Conservation (phyloP, 2,329 filamentous ascomycete species). For the Verticillium alfalfae region DNA sequence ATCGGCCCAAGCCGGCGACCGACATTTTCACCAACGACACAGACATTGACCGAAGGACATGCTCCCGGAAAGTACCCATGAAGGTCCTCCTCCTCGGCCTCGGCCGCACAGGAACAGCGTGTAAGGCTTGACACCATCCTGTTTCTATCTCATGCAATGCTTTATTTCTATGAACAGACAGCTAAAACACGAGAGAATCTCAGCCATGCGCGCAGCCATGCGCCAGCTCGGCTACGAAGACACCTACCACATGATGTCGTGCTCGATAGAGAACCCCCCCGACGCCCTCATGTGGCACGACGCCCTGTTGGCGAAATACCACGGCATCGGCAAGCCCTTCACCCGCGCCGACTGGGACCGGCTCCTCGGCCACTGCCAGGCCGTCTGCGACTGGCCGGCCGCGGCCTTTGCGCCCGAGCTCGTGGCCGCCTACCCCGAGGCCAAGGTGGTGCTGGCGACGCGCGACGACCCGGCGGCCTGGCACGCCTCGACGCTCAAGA, state of each 20-base stretch:
- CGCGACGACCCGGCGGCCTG: slow-evolving; percentile 18
- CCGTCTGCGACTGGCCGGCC: slow-evolving; percentile 30
- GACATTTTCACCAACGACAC: slow-evolving; percentile 62
- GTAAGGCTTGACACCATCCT: slow-evolving; percentile 33
- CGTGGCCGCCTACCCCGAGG: slow-evolving; percentile 33
- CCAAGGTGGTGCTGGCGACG: slow-evolving; percentile 30
- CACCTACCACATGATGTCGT: slow-evolving; percentile 25
- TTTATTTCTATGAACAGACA: too few species aligned
- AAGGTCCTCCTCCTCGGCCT: slow-evolving; percentile 65
- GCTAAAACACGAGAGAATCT: not conserved
- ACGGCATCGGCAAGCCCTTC: slow-evolving; percentile 7
- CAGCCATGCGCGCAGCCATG: slow-evolving; percentile 26
- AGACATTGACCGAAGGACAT: slow-evolving; percentile 61
- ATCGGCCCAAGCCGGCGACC: slow-evolving; percentile 37
- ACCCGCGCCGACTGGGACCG: slow-evolving; percentile 12
- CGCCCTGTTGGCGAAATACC: slow-evolving; percentile 14
- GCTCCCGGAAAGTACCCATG: slow-evolving; percentile 64
- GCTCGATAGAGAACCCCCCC: not conserved
- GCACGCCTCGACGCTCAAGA: slow-evolving; percentile 10
- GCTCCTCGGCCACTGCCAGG: slow-evolving; percentile 16
- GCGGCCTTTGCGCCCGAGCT: slow-evolving; percentile 29
- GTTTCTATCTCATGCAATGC: not conserved
- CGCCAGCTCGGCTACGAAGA: slow-evolving; percentile 27
- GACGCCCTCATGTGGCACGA: slow-evolving; percentile 13
- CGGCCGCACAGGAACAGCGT: slow-evolving; percentile 66